These are phyloP conservation scores for Pulveroboletus frians DNA, from an alignment of 768 basidiomycete genomes.

Conservation along the genomic window DNA sequence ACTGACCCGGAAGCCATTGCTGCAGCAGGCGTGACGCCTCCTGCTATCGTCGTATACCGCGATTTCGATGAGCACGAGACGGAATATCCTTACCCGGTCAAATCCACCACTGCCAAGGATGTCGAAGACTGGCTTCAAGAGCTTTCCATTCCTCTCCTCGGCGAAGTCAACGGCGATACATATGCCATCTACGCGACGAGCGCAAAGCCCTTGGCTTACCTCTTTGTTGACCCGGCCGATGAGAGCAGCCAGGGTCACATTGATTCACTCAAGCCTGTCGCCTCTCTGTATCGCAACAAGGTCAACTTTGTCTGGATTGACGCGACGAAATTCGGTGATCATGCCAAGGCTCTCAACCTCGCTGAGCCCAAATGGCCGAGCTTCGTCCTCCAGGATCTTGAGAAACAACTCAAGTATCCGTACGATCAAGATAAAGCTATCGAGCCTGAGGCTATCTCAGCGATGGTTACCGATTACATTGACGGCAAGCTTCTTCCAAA, in stretches of 20 bases:
- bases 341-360: conserved; percentile 92
- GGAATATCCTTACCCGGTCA: conserved; percentile 58
- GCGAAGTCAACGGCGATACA: conserved; percentile 93
- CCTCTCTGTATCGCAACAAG: conserved; percentile 75
- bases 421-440: conserved; percentile 63
- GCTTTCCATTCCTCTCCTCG: conserved; percentile 82
- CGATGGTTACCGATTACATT: conserved; percentile 60
- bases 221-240: conserved; percentile 82
- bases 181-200: conserved; percentile 80
- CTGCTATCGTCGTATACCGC: conserved; percentile 90
- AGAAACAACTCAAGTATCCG: conserved; percentile 86
- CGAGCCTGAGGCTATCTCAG: conserved; percentile 49
- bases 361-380: conserved; percentile 82
- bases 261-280: conserved; percentile 67
- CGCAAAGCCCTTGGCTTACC: conserved; percentile 85
- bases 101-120: conserved; percentile 51
- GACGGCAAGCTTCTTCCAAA: conserved; percentile 71
- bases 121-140: conserved; percentile 76
- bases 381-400: conserved; percentile 87
- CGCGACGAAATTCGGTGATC: conserved; percentile 89
- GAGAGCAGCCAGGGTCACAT: conserved; percentile 62
- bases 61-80: conserved; percentile 79
- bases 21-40: conserved; percentile 69
- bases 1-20: conserved; percentile 66
- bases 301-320: conserved; percentile 99